Base-by-base conservation (phyloP, 352 stramenopile species). In the Globisporangium takayamanum region DNA sequence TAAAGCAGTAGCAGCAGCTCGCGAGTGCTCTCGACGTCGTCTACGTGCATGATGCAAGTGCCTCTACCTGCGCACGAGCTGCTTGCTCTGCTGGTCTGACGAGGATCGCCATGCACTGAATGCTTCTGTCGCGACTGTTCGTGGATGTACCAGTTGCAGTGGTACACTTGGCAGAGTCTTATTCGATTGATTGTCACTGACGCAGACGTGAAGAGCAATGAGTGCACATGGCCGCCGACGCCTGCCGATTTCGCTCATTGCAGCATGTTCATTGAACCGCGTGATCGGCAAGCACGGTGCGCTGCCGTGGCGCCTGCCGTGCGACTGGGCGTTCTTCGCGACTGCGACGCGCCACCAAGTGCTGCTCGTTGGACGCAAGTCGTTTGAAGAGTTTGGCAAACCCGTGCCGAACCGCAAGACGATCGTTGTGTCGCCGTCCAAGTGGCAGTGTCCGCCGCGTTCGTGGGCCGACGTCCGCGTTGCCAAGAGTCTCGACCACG, bases 251-350 rank as follows among this genome's bases (percentile, higher is more conserved):
- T 80, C 80, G 47, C 66, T 92, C 39, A 85, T 92, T 54, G 76
- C 74, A 16, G 82, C 82, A 7, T 88, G 78, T 58, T 83, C 80
- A 41, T 52, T 89, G 10, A 86, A 92, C 64, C 71, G 77, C 49
- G 76, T 78, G 42, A 92, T 90, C 54, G 82, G 82, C 10, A 64
- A 61, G 28, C 54, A 64, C 20, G 82, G 80, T 5, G 66, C 53
- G 20, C 61, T 90, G 45, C 82, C 82, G 22, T 92, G 82, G 82
- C 56, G 59, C 16, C 50, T 92, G 18, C 76, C 82, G 14, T 67
- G 66, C 2, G 82, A 92, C 57, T 92, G 82, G 82, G 54, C 76
- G 12, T 92, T 84, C 64, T 92, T 92, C 65, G 70, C 64, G 48
- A 80, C 76, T 8, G 60, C 65, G 4, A 87, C 78, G 39, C 65